Base-by-base conservation (phyloP, 257 asterid genomes). In the Handroanthus guayacan region DNA sequence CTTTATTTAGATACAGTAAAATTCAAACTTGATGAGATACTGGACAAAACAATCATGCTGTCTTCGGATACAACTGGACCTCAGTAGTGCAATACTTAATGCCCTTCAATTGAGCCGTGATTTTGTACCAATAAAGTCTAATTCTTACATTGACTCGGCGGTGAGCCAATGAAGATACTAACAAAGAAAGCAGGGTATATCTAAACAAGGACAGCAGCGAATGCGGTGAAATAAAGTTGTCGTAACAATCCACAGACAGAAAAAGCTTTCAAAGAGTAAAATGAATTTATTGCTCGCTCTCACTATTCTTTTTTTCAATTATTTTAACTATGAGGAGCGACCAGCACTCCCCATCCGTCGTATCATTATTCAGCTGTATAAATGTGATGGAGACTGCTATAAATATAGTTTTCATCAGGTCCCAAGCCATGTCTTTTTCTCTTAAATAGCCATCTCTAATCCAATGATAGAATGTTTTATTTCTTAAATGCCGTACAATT, bases 301-400 rank as follows among this genome's bases (percentile, higher is more conserved):
- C 62, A 16, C 31, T 12, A 31, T 44, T 45, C 7, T 25, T 11
- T 16, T 45, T 57, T 57, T 13, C 31, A 45, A 18, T 45, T 16
- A 67, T 17, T 48, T 39, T 2, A 39, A 54, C 51, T 38, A 62
- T 5, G 71, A 64, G 5, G 74, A 38, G 2, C 61, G 64, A 50
- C 67, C 41, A 18, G 69, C 20, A 55, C 57, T 67, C 63, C 76
- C 52, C 48, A 48, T 31, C 25, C 44, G 14, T 31, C 20, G 43
- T 17, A 55, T 63, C 50, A 75, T 41, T 60, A 66, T 45, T 71
- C 31, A 61, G 70, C 58, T 16, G 54, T 14, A 61, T 25, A 69
- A 69, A 69, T 82, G 82, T 64, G 82, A 82, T 74, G 71, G 71
- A 12, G 64, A 78, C 69, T 74, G 72, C 44, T 55, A 55, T 83